These are phyloP conservation scores for Penicillium lagena DNA, from an alignment of 495 filamentous ascomycete genomes.

Conservation along the genomic window DNA sequence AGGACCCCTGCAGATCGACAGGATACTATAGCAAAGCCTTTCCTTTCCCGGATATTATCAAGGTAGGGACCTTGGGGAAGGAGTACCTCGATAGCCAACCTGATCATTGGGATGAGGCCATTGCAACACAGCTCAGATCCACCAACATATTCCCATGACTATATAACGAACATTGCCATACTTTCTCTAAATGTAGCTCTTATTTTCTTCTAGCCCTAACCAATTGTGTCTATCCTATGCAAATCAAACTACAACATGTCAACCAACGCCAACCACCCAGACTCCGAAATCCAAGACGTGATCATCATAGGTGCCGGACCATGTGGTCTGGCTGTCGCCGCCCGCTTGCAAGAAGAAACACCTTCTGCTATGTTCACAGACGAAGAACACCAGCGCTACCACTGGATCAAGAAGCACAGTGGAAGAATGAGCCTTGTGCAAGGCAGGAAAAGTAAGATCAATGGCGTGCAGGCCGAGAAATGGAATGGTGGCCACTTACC, in stretches of 20 bases:
- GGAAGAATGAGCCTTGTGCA: conserved; percentile 38
- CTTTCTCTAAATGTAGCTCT: not conserved
- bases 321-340: conserved; percentile 55
- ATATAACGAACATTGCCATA: no score
- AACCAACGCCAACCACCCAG: not conserved
- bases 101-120: conserved; percentile 9
- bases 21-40: no score
- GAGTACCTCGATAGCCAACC: conserved; percentile 27
- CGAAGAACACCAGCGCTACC: conserved; percentile 58
- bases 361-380: conserved; percentile 61
- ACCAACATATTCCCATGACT: no score
- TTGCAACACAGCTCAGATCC: conserved; percentile 4
- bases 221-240: no score
- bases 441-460: conserved; percentile 18
- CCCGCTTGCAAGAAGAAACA: conserved; percentile 52
- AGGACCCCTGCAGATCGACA: not conserved
- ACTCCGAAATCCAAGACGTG: conserved; percentile 43
- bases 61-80: conserved; percentile 29
- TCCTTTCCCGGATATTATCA: no score
- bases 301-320: conserved; percentile 60
- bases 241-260: not conserved
- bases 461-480: conserved; percentile 24
- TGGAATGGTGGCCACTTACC: conserved; percentile 14
- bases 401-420: conserved; percentile 54
- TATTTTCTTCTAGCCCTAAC: not conserved